Evolutionary conservation across 2,329 filamentous ascomycete species (phyloP), one percentile per base, ranked within the genome.

Genomic region (Curvularia sp.): DNA sequence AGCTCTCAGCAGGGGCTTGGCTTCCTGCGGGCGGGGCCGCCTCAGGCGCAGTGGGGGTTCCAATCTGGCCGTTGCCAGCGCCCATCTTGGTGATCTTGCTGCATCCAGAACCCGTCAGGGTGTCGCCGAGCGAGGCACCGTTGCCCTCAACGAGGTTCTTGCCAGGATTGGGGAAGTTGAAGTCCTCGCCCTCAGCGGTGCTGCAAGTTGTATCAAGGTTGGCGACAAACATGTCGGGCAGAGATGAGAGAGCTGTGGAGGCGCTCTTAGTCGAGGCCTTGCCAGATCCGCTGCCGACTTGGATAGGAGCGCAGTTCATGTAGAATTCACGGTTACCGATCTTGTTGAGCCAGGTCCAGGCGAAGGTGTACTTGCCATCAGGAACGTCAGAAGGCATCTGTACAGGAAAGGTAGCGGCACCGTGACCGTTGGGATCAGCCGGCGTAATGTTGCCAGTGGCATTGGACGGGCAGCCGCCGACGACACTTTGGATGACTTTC

Each of bases 311-410:
- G 68, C 94, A 99, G 84, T 97, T 96, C 93, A 97, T 96, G 83
- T 98, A 97, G 84, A 97, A 92, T 75, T 98, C 95, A 1, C 93
- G 89, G 80, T 97, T 97, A 2, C 95, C 95, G 9, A 96, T 72
- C 59, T 89, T 90, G 78, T 98, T 98, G 78, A 96, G 87, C 95
- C 95, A 98, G 0, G 92, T 92, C 93, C 93, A 98, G 0, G 92
- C 91, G 4, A 98, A 82, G 0, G 88, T 90, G 49, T 91, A 94
- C 19, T 89, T 83, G 0, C 94, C 95, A 0, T 87, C 79, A 1
- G 88, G 86, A 28, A 97, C 83, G 13, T 87, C 84, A 0, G 83
- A 73, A 0, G 93, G 94, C 18, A 97, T 87, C 0, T 80, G 86
- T 77, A 89, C 96, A 25, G 86, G 80, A 76, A 93, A 94, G 12